These are phyloP conservation scores for Stropharia rugosoannulata DNA, from an alignment of 768 basidiomycete genomes.

Conservation along the genomic window DNA sequence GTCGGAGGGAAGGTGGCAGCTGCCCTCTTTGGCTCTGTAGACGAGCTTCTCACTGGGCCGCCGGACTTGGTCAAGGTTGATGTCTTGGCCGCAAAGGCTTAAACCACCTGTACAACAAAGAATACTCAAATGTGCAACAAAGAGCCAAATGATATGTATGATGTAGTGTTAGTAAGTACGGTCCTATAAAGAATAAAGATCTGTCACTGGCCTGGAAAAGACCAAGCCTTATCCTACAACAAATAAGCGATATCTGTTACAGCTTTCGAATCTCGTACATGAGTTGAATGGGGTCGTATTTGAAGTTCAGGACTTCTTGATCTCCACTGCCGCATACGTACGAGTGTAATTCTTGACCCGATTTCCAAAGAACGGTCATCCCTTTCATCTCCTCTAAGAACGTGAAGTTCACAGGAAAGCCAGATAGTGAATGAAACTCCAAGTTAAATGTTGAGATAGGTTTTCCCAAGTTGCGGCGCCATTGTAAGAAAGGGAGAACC, in stretches of 20 bases:
- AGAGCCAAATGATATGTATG: too few relatives aligned
- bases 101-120: neutral
- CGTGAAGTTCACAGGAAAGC: neutral
- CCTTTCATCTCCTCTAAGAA: conserved; percentile 3
- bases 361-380: neutral
- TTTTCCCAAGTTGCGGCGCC: neutral
- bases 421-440: neutral
- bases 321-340: conserved; percentile 2
- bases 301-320: conserved; percentile 2
- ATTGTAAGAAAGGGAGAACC: conserved; percentile 2
- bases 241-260: neutral
- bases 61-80: conserved; percentile 31
- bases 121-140: neutral
- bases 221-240: neutral
- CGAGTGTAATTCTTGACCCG: neutral
- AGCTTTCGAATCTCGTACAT: conserved; percentile 1
- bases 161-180: too few relatives aligned
- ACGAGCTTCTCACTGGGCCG: conserved; percentile 26
- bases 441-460: neutral
- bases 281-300: conserved; percentile 1
- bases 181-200: too few relatives aligned
- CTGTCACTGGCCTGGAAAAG: neutral
- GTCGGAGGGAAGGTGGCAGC: conserved; percentile 33
- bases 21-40: conserved; percentile 31
- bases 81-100: conserved; percentile 30